Evolutionary conservation across 495 filamentous ascomycete genomes (phyloP).

Genomic region (Aspergillus taichungensis): DNA sequence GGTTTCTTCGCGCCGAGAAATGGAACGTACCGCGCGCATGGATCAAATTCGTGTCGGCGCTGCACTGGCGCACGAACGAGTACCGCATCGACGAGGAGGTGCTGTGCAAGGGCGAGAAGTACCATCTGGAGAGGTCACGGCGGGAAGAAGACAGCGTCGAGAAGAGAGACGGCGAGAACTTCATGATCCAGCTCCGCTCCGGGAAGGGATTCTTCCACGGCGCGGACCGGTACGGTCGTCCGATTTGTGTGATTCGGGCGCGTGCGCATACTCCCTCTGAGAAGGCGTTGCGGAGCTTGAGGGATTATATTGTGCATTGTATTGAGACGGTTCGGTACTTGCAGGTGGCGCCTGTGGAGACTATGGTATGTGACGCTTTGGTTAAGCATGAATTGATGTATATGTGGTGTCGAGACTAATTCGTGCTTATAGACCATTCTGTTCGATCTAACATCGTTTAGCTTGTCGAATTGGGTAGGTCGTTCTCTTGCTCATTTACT

Average conservation of each 20-base stretch:
- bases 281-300: conserved; percentile 70
- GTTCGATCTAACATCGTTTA: conserved; percentile 89
- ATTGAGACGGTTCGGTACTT: conserved; percentile 85
- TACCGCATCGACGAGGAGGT: too few relatives aligned
- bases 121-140: too few relatives aligned
- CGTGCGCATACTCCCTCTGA: conserved; percentile 76
- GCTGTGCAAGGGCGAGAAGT: too few relatives aligned
- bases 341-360: conserved; percentile 68
- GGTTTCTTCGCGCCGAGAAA: too few relatives aligned
- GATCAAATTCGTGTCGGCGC: too few relatives aligned
- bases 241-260: conserved; percentile 74
- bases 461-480: conserved; percentile 74
- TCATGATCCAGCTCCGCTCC: conserved; percentile 74
- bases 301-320: conserved; percentile 81
- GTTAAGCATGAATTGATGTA: not conserved
- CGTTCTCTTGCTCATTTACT: not conserved
- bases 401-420: conserved; percentile 6
- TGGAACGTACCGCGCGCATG: too few relatives aligned
- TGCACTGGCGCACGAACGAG: too few relatives aligned
- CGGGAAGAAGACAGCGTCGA: conserved; percentile 6
- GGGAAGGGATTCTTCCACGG: conserved; percentile 92
- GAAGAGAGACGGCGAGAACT: conserved; percentile 63
- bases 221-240: conserved; percentile 68
- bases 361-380: conserved; percentile 54
- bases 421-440: conserved; percentile 51